Evolutionary conservation across 345 rosid species (phyloP).

Genomic region (Noccaea bulbosa): DNA sequence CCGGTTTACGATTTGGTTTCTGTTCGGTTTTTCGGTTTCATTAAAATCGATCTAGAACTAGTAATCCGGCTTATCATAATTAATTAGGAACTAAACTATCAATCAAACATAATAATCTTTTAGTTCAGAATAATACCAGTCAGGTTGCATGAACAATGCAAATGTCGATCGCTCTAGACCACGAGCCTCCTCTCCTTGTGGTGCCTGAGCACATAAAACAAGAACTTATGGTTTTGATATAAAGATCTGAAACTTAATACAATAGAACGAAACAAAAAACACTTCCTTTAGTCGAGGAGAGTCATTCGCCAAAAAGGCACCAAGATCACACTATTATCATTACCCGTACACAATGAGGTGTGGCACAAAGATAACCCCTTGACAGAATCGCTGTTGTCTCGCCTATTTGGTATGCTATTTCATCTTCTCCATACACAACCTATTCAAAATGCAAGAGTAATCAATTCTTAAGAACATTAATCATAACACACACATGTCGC

Average conservation of each 20-base stretch:
- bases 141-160: constrained; percentile 97
- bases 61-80: no score
- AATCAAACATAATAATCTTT: no score
- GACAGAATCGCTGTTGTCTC: constrained; percentile 86
- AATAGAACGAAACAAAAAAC: no score
- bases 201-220: constrained; percentile 58
- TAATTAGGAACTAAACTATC: no score
- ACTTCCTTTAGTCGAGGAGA: no score
- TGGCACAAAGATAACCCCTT: constrained; percentile 86
- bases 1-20: no score
- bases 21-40: no score
- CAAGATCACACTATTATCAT: no score
- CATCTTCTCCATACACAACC: constrained; percentile 81
- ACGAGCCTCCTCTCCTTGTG: constrained; percentile 65
- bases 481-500: not conserved
- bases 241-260: not conserved
- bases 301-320: no score
- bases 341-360: constrained; percentile 97
- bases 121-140: constrained; percentile 74
- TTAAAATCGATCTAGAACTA: no score
- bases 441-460: constrained; percentile 32
- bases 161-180: constrained; percentile 85
- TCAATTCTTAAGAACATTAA: not conserved
- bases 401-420: constrained; percentile 95
- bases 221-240: not conserved